Conservation (phyloP, 208 protist genomes). For the Trypanosoma cruzi region DNA sequence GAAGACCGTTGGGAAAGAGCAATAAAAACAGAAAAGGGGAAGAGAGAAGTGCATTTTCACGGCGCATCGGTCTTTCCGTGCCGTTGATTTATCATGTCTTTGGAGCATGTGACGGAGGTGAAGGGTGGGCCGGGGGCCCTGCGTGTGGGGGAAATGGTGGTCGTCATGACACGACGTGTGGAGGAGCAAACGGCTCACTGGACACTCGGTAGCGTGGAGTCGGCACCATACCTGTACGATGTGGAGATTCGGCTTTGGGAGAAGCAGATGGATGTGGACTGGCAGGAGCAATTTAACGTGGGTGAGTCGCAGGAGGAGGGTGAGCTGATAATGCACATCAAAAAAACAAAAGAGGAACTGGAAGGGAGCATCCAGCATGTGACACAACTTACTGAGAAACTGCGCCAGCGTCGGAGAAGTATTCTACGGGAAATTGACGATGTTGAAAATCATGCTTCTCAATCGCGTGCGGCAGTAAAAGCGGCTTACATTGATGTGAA, state of each 20-base stretch:
- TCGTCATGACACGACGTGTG: slow-evolving; percentile 55
- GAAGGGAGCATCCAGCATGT: slow-evolving; percentile 65
- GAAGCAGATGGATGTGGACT: slow-evolving; percentile 46
- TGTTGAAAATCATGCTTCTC: slow-evolving; percentile 60
- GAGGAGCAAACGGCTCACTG: slow-evolving; percentile 67
- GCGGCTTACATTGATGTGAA: slow-evolving; percentile 76
- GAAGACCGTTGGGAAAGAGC: not conserved
- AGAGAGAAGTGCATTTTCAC: not conserved
- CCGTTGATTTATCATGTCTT: not conserved
- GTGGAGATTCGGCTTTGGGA: slow-evolving; percentile 78
- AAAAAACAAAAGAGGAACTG: slow-evolving; percentile 53
- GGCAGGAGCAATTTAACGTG: slow-evolving; percentile 45
- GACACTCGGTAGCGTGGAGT: slow-evolving; percentile 79
- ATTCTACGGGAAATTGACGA: slow-evolving; percentile 63
- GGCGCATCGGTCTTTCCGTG: not conserved
- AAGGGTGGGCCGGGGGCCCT: slow-evolving; percentile 44
- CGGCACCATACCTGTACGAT: slow-evolving; percentile 67
- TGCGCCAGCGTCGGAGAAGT: slow-evolving; percentile 52
- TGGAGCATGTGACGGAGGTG: not conserved
- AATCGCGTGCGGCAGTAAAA: slow-evolving; percentile 58
- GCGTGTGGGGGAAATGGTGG: slow-evolving; percentile 79
- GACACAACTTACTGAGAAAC: slow-evolving; percentile 56
- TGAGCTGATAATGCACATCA: slow-evolving; percentile 54
- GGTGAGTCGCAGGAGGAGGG: slow-evolving; percentile 43
- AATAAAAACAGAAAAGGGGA: slow-evolving; percentile 14